Evolutionary conservation across 2,329 filamentous ascomycete genomes (phyloP), one percentile per base, ranked within the genome.

Genomic region (Cercospora canescens): DNA sequence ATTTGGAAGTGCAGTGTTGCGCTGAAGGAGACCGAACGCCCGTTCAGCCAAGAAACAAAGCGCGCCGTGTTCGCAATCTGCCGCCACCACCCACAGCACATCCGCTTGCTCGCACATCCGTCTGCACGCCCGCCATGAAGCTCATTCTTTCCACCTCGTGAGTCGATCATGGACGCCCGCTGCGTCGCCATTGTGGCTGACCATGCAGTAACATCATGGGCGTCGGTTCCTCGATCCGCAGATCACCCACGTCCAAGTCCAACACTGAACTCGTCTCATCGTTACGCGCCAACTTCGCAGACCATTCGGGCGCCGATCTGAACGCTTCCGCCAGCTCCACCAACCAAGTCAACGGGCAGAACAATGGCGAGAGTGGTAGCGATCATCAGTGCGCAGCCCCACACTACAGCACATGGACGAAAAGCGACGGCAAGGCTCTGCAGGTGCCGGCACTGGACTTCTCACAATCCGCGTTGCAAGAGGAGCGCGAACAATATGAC

Each of bases 241-340:
- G 91, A 75, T 88, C 90, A 16, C 86, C 89, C 67, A 87, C 88
- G 70, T 89, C 89, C 76, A 93, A 94, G 77, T 97, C 94, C 62
- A 98, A 98, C 78, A 89, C 94, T 73, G 95, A 99, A 80, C 87
- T 99, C 73, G 91, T 93, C 70, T 94, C 93, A 75, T 92, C 93
- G 3, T 87, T 99, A 18, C 91, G 92, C 73, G 88, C 89, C 76
- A 97, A 94, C 80, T 93, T 98, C 78, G 74, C 73, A 41, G 68
- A 73, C 69, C 72, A 76, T 32, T 70, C 69, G 28, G 55, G 58
- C 28, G 26, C 54, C 18, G 45, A 65, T 28, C 45, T 28, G 34
- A 30, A 32, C 62, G 37, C 30, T 62, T 60, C 66, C 65, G 60
- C 16, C 59, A 55, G 48, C 28, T 35, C 41, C 41, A 28, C 65